phyloP scores from a whole-genome alignment of 495 filamentous ascomycete species.

The Penicillium crystallinum region DNA sequence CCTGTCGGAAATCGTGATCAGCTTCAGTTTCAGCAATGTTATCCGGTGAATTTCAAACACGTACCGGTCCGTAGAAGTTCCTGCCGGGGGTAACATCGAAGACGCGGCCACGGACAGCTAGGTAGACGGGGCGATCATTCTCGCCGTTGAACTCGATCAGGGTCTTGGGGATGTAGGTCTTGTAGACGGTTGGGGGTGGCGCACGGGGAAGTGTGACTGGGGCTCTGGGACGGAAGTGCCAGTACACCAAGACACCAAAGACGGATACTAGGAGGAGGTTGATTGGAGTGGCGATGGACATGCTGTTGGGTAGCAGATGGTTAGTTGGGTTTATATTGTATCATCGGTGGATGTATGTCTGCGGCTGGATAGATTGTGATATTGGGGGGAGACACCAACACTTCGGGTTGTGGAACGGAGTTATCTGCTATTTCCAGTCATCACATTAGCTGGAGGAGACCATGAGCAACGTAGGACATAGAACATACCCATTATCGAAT shows the following conservation, averaged over 20 bases:
- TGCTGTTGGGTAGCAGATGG: conserved; percentile 27
- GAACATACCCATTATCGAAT: conserved; percentile 1
- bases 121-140: conserved; percentile 67
- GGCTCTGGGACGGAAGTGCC: conserved; percentile 57
- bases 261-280: conserved; percentile 70
- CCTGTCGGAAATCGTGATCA: conserved; percentile 31
- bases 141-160: conserved; percentile 84
- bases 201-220: conserved; percentile 58
- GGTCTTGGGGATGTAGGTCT: conserved; percentile 81
- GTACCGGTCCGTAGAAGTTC: conserved; percentile 84
- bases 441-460: neutral
- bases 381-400: conserved; percentile 11
- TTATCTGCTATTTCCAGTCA: conserved; percentile 1
- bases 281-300: conserved; percentile 67
- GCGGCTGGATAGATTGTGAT: neutral
- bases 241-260: conserved; percentile 64
- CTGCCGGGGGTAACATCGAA: conserved; percentile 82
- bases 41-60: neutral
- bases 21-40: neutral
- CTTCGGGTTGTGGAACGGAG: conserved; percentile 20
- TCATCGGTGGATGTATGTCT: neutral
- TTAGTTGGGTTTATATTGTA: neutral
- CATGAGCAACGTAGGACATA: neutral
- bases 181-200: conserved; percentile 76
- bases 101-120: conserved; percentile 77